Evolutionary conservation across 495 filamentous ascomycete genomes (phyloP).

Genomic region (Tetracladium marchalianum): DNA sequence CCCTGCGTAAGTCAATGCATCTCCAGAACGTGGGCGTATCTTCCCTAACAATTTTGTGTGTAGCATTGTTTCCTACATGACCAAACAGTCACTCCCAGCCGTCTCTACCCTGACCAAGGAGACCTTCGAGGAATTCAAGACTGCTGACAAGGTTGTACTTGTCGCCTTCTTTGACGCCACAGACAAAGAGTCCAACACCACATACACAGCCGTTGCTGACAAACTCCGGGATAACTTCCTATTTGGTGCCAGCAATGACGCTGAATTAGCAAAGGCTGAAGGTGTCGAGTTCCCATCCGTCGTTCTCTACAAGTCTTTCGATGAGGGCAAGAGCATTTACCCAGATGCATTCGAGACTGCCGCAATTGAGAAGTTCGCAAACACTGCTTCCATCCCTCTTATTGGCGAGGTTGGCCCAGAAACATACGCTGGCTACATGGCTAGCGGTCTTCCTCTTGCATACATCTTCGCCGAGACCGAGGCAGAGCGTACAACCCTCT

Average conservation of each 20-base stretch:
- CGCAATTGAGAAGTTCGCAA: conserved; percentile 72
- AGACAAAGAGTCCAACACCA: conserved; percentile 77
- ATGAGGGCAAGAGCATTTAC: conserved; percentile 88
- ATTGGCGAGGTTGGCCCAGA: conserved; percentile 97
- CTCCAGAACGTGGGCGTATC: background rate
- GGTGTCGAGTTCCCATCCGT: conserved; percentile 78
- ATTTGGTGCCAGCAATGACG: conserved; percentile 79
- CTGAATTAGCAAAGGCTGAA: conserved; percentile 76
- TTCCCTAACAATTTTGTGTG: conserved; percentile 22
- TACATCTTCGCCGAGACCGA: conserved; percentile 95
- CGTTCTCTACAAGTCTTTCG: conserved; percentile 95
- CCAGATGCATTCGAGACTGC: conserved; percentile 68
- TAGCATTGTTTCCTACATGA: conserved; percentile 97
- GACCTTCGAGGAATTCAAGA: conserved; percentile 91
- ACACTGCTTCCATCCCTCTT: conserved; percentile 75
- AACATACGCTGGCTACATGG: conserved; percentile 96
- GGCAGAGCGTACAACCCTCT: conserved; percentile 77
- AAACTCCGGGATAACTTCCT: conserved; percentile 81
- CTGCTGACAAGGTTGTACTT: conserved; percentile 89
- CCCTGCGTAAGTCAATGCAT: conserved; percentile 57
- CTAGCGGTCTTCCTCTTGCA: conserved; percentile 82
- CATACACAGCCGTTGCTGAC: conserved; percentile 72
- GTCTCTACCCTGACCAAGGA: conserved; percentile 74
- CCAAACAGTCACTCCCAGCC: conserved; percentile 91
- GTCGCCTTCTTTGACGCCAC: conserved; percentile 78